phyloP scores from a whole-genome alignment of 768 basidiomycete species.

The Suillus paluster region DNA sequence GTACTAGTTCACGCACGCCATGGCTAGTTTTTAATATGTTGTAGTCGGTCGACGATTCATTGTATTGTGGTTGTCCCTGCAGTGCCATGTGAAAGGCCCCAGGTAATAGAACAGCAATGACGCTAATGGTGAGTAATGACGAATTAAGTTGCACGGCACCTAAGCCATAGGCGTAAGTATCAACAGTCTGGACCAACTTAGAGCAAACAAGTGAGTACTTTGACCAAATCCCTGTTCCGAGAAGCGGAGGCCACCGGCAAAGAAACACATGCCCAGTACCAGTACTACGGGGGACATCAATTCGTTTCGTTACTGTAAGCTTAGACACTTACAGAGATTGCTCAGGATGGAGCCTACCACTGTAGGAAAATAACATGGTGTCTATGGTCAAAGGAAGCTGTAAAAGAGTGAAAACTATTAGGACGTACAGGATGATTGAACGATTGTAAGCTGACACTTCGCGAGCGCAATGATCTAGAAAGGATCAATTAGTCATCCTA shows the following conservation, averaged over 20 bases:
- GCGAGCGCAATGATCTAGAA: constrained; percentile 74
- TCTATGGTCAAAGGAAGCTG: not conserved
- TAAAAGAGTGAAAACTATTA: not conserved
- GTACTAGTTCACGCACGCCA: constrained; percentile 54
- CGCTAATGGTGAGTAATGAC: constrained; percentile 74
- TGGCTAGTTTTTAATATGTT: constrained; percentile 76
- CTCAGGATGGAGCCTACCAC: constrained; percentile 85
- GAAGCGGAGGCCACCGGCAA: constrained; percentile 77
- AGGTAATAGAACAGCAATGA: constrained; percentile 78
- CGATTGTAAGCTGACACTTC: constrained; percentile 80
- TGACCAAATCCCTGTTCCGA: constrained; percentile 79
- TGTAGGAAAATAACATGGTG: constrained; percentile 28
- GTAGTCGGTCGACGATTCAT: constrained; percentile 38
- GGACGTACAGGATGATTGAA: constrained; percentile 72
- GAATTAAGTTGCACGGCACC: constrained; percentile 77
- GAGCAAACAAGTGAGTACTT: constrained; percentile 46
- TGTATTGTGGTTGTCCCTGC: constrained; percentile 20
- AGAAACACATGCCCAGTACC: constrained; percentile 87
- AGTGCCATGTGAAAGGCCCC: constrained; percentile 76
- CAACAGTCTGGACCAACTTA: not conserved
- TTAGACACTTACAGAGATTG: constrained; percentile 58
- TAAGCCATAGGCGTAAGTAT: constrained; percentile 26
- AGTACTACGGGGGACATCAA: constrained; percentile 55
- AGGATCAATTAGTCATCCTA: not conserved
- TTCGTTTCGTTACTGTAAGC: not conserved